Percentiles rank a stretch among this genome's conserved stretches.
Evolutionary conservation across 208 protist species (phyloP).

Genomic region (Vickermania spadyakhi): DNA sequence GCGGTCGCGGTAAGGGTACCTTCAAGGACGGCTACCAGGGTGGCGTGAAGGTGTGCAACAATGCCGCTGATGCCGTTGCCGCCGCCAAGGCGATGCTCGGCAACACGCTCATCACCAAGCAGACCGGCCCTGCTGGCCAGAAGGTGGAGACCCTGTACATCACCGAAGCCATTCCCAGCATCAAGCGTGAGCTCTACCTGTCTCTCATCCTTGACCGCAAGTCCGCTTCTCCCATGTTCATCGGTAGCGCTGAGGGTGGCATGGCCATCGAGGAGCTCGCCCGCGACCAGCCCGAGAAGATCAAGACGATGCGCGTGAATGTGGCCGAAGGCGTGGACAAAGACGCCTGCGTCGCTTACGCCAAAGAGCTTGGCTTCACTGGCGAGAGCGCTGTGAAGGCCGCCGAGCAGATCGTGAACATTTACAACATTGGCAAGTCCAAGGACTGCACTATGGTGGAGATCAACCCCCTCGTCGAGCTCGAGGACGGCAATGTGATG

Average conservation of each 20-base stretch:
- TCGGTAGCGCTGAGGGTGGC: constrained; percentile 94
- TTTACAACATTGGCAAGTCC: constrained; percentile 97
- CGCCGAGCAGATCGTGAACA: constrained; percentile 88
- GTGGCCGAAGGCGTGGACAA: constrained; percentile 89
- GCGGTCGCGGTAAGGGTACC: constrained; percentile 97
- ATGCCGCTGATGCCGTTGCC: constrained; percentile 73
- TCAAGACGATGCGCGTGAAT: constrained; percentile 93
- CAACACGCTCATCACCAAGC: constrained; percentile 98
- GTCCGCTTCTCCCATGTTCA: constrained; percentile 87
- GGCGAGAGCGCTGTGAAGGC: constrained; percentile 70
- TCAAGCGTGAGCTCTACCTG: constrained; percentile 97
- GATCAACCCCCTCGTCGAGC: constrained; percentile 98
- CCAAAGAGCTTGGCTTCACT: constrained; percentile 87
- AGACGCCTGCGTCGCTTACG: constrained; percentile 75
- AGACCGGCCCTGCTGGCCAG: constrained; percentile 95
- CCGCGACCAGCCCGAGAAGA: constrained; percentile 90
- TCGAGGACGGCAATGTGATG: constrained; percentile 91
- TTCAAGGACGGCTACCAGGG: constrained; percentile 97
- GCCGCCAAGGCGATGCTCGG: constrained; percentile 96
- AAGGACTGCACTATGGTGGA: constrained; percentile 97
- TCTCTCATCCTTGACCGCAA: constrained; percentile 97
- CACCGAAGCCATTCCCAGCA: constrained; percentile 82
- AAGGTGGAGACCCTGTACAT: constrained; percentile 88
- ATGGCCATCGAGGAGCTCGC: constrained; percentile 99
- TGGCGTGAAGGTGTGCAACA: constrained; percentile 86